Conservation (phyloP, 2,329 filamentous ascomycete genomes). For the Ophiosphaerella herpotricha region DNA sequence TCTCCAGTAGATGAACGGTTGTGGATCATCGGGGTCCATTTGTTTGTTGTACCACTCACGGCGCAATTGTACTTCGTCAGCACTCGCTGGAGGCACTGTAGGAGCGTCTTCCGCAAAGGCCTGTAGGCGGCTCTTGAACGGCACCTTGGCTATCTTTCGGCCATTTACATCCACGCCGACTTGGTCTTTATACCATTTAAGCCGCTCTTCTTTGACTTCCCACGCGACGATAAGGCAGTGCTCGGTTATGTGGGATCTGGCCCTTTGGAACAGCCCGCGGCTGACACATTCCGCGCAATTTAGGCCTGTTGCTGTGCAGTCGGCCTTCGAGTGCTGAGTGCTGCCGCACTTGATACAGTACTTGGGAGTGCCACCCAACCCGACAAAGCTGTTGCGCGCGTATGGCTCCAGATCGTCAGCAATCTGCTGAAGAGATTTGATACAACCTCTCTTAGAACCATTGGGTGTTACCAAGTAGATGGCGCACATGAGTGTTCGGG, state of each 20-base stretch:
- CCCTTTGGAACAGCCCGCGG: not conserved
- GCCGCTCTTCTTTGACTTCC: not conserved
- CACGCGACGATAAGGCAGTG: slow-evolving; percentile 4
- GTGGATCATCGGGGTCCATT: not conserved
- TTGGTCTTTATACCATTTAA: slow-evolving; percentile 4
- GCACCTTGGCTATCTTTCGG: not conserved
- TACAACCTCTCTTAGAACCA: not conserved
- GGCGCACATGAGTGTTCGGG: slow-evolving; percentile 28
- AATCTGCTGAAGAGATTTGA: slow-evolving; percentile 5
- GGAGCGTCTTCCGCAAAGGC: not conserved
- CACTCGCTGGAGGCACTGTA: not conserved
- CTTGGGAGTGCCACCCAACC: not conserved
- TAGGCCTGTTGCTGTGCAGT: slow-evolving; percentile 6
- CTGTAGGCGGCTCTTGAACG: not conserved
- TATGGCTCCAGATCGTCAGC: slow-evolving; percentile 7
- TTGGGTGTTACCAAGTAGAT: slow-evolving; percentile 18
- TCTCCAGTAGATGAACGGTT: not conserved
- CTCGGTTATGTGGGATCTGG: slow-evolving; percentile 4
- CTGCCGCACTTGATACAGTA: slow-evolving; percentile 18
- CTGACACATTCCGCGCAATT: slow-evolving; percentile 8
- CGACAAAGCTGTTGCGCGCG: slow-evolving; percentile 4
- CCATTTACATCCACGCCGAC: not conserved
- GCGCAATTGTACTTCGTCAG: not conserved
- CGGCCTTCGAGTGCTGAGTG: slow-evolving; percentile 1
- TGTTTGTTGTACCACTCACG: not conserved